Conservation (phyloP, 129 eudicot genomes). For the Chrysanthemum makinoi region DNA sequence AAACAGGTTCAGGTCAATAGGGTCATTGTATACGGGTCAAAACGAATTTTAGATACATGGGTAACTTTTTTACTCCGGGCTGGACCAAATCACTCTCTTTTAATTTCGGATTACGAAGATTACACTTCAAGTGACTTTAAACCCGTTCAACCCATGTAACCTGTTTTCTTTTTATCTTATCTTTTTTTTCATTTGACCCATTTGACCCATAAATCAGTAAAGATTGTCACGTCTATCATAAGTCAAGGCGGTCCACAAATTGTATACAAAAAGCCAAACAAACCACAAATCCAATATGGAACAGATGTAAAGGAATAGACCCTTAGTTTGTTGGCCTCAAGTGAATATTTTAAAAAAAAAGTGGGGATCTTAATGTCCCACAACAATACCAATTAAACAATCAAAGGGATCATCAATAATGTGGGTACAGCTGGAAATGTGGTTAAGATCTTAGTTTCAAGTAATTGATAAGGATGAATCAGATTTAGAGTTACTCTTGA, state of each 20-base stretch:
- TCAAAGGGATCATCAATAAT: conserved; percentile 17
- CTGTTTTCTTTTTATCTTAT: not conserved
- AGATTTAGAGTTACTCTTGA: not conserved
- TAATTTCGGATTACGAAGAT: not conserved
- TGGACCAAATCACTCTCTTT: not conserved
- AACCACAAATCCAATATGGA: conserved; percentile 20
- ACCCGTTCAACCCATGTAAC: not conserved
- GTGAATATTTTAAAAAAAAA: conserved; percentile 20
- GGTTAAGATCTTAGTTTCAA: conserved; percentile 28
- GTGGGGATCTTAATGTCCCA: conserved; percentile 28
- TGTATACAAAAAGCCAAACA: conserved; percentile 19
- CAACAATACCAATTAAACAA: conserved; percentile 27
- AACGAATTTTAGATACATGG: too few relatives aligned
- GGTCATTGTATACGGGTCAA: not conserved
- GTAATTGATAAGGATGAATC: conserved; percentile 33
- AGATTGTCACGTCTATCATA: not conserved
- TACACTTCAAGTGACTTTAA: not conserved
- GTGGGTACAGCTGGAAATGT: conserved; percentile 36
- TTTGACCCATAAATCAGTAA: conserved; percentile 9
- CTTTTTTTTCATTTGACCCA: not conserved
- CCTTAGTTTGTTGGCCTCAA: conserved; percentile 32
- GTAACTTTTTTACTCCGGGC: not conserved
- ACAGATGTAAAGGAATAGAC: conserved; percentile 20
- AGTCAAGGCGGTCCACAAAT: conserved; percentile 17
- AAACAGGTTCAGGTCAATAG: not conserved